Evolutionary conservation across 352 stramenopile species (phyloP).

Genomic region (Globisporangium solare): DNA sequence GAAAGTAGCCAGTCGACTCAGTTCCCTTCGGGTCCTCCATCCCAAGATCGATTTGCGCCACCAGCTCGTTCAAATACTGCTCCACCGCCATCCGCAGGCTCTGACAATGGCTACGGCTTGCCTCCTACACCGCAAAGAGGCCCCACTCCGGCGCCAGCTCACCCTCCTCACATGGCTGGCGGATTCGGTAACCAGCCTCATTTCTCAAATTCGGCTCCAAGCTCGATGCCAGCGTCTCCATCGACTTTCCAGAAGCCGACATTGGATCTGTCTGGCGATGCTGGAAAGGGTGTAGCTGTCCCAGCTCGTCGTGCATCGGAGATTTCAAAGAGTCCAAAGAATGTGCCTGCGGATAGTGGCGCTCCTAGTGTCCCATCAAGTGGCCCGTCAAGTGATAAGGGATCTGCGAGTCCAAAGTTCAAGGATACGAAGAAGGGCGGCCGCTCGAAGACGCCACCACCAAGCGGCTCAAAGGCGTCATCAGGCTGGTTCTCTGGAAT

Average conservation of each 20-base stretch:
- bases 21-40: constrained; percentile 3
- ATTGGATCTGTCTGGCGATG: constrained; percentile 39
- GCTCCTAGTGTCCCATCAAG: neutral
- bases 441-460: constrained; percentile 79
- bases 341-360: neutral
- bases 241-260: constrained; percentile 33
- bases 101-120: constrained; percentile 6
- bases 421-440: constrained; percentile 53
- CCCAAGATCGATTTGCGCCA: constrained; percentile 5
- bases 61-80: constrained; percentile 8
- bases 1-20: constrained; percentile 9
- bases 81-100: constrained; percentile 5
- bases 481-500: constrained; percentile 52
- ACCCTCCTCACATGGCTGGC: neutral
- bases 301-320: constrained; percentile 10
- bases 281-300: constrained; percentile 19
- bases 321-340: constrained; percentile 9
- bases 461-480: constrained; percentile 53
- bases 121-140: constrained; percentile 5
- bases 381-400: constrained; percentile 70
- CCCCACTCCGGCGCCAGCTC: neutral
- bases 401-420: constrained; percentile 57
- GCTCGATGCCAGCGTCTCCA: constrained; percentile 16
- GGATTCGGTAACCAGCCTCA: constrained; percentile 8
- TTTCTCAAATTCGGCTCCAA: constrained; percentile 14